phyloP scores from a whole-genome alignment of 192 early-diverging fungal species.

The Gonapodya prolifera region DNA sequence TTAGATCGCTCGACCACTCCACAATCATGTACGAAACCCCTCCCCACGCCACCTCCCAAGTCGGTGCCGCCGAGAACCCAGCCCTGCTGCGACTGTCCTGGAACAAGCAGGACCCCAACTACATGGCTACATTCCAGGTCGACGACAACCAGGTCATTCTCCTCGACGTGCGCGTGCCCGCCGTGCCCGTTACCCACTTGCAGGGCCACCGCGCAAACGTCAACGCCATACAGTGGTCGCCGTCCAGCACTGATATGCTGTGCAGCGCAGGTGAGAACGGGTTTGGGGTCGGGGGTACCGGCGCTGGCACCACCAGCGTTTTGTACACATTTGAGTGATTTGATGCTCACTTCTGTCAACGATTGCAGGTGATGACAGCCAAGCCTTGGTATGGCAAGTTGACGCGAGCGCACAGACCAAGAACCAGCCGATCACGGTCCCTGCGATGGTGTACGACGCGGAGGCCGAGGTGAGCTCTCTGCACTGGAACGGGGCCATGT shows the following conservation, averaged over 20 bases:
- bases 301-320: not conserved
- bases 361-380: constrained; percentile 64
- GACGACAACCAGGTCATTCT: constrained; percentile 72
- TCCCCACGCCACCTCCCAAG: not conserved
- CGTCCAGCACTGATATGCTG: constrained; percentile 61
- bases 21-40: constrained; percentile 94
- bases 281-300: not conserved
- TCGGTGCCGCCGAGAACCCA: constrained; percentile 23
- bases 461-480: constrained; percentile 66
- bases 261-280: constrained; percentile 61
- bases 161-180: constrained; percentile 84
- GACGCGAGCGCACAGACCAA: constrained; percentile 13
- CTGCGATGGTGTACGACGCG: constrained; percentile 64
- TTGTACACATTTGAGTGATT: constrained; percentile 1
- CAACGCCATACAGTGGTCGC: constrained; percentile 81
- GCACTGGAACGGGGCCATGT: constrained; percentile 59
- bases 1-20: constrained; percentile 83
- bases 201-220: constrained; percentile 60
- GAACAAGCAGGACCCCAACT: constrained; percentile 82
- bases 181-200: constrained; percentile 71
- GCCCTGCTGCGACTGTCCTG: constrained; percentile 75
- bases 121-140: constrained; percentile 81
- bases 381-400: constrained; percentile 90
- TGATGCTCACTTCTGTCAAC: constrained; percentile 1
- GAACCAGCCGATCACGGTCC: constrained; percentile 36